Evolutionary conservation across 192 early-diverging fungal genomes (phyloP).

Genomic region (Coemansia nantahalensis): DNA sequence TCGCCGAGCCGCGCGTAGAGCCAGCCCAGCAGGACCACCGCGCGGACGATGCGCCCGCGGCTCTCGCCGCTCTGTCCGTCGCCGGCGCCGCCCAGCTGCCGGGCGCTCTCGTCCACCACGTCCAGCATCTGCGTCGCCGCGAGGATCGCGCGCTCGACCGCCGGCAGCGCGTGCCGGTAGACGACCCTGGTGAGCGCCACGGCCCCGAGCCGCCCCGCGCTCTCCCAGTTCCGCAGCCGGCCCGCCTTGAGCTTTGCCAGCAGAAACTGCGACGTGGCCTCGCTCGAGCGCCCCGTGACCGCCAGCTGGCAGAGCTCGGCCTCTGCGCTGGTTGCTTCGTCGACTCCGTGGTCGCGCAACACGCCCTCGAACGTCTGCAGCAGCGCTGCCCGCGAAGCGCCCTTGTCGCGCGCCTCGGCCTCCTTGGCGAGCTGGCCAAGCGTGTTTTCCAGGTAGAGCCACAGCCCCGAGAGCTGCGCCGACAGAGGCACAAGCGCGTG

Average conservation of each 20-base stretch:
- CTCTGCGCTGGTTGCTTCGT: slow-evolving; percentile 38
- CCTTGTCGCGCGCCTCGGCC: slow-evolving; percentile 10
- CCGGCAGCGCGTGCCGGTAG: slow-evolving; percentile 34
- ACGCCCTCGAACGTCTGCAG: slow-evolving; percentile 20
- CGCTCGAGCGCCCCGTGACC: slow-evolving; percentile 36
- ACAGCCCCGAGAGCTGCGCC: slow-evolving; percentile 25
- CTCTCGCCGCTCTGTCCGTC: background rate
- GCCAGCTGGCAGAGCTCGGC: slow-evolving; percentile 33
- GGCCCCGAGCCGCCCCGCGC: slow-evolving; percentile 31
- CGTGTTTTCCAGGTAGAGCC: slow-evolving; percentile 28
- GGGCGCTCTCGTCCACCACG: slow-evolving; percentile 10
- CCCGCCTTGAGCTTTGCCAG: slow-evolving; percentile 32
- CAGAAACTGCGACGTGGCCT: slow-evolving; percentile 46
- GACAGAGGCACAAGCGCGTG: slow-evolving; percentile 19
- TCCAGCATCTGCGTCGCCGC: slow-evolving; percentile 17
- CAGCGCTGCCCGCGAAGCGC: slow-evolving; percentile 23
- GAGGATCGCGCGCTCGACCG: slow-evolving; percentile 28
- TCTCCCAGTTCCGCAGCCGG: slow-evolving; percentile 38
- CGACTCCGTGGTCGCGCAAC: slow-evolving; percentile 42
- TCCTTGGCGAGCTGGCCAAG: slow-evolving; percentile 16
- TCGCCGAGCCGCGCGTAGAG: too few species aligned
- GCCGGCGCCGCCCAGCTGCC: background rate
- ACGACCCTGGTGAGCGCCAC: slow-evolving; percentile 21
- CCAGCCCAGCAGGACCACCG: slow-evolving; percentile 30
- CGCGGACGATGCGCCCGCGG: slow-evolving; percentile 9